Evolutionary conservation across 176 grass and related monocot genomes (phyloP), one percentile per base, ranked within the genome.

Genomic region (Avena insularis): DNA sequence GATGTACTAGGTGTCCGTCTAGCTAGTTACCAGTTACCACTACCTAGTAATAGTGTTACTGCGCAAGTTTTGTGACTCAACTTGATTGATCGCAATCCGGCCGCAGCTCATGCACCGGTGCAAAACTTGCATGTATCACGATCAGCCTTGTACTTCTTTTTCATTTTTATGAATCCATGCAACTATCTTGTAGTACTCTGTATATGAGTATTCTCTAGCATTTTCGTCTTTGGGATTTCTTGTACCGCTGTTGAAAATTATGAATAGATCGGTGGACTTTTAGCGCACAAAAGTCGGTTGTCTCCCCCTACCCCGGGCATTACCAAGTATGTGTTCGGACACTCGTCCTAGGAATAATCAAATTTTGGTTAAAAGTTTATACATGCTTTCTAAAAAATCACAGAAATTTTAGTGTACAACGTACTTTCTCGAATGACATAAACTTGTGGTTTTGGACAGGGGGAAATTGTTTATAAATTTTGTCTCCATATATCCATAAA

Each of bases 1-100:
- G 59, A 62, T 62, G 59, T 51, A 84, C 27, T 57, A 55, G 71
- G 46, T 55, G 83, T 62, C 60, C 47, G 69, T 12, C 61, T 83
- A 70, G 72, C 40, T 75, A 51, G 6, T 75, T 13, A 31, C 11
- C 11, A 64, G 6, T 75, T 13, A 31, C 11, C 11, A 64, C 23
- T 64, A 29, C 23, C 61, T 64, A 65, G 61, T 64, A 29, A 12
- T 29, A 13, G 5, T 66, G 13, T 15, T 35, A 35, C 64, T 67
- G 14, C 2, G 64, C 29, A 35, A 14, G 29, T 67, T 35, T 35
- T 67, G 27, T 67, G 29, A 67, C 2, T 35, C 29, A 35, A 33
- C 63, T 67, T 6, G 13, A 67, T 33, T 27, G 12, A 66, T 66
- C 63, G 8, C 20, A 21, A 61, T 61, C 58, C 58, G 20, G n/a